Evolutionary conservation across 345 rosid genomes (phyloP), one percentile per base, ranked within the genome.

Genomic region (Mercurialis annua): DNA sequence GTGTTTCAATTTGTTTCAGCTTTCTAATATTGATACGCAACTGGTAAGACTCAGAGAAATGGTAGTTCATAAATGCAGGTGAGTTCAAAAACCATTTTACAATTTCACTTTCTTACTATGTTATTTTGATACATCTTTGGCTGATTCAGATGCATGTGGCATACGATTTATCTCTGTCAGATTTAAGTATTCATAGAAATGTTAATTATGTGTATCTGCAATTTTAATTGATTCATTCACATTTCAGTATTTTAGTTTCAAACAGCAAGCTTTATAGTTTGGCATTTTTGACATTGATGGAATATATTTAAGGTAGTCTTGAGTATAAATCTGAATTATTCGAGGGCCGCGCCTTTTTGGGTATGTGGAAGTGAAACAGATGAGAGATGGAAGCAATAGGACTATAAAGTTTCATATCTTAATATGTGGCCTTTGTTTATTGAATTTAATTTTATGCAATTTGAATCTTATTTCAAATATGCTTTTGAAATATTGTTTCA

Each of bases 51-150:
- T 90, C 47, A 83, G 87, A 77, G 82, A 83, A 70, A 62, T 61
- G 66, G 90, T 87, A 53, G 85, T 93, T 60, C 84, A 61, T 40
- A 86, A 76, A 63, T 89, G 97, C 99, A 93, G 92, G 96, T 89
- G 58, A 56, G 81, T 75, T 42, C 27, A 27, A 54, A 29, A 30
- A 10, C 44, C 38, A 20, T 34, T 1, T 59, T n/a, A 34, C 44
- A 24, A 62, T 62, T 33, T 66, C 26, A 18, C 26, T 40, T 66
- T 66, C 61, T 27, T 40, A 7, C 29, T 18, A 7, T 66, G 23
- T 11, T 26, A 58, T 60, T n/a, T 53, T 51, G 33, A 20, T 33
- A 24, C 46, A 33, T 20, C 4, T 44, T 43, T 18, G 21, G 10
- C 34, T 10, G 52, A 6, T 52, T 51, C 17, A 53, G 27, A 38